Evolutionary conservation across 345 rosid species (phyloP), one percentile per base, ranked within the genome.

Genomic region (Excoecaria agallocha): DNA sequence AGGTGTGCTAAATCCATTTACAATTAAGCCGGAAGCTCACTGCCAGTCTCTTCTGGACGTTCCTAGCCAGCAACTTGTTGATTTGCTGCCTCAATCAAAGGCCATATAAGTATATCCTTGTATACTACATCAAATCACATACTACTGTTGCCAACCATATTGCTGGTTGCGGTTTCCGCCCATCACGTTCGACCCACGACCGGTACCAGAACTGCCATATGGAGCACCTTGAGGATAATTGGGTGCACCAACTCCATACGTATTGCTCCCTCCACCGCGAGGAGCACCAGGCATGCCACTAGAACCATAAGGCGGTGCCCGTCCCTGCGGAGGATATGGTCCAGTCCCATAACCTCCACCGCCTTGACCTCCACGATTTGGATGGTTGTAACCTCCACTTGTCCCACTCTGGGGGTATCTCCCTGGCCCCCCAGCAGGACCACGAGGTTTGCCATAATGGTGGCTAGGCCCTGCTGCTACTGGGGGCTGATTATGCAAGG

Each of bases 121-220:
- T 67, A 38, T 17, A 30, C 41, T 66, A n/a, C 38, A 52, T 55
- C 30, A 6, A 35, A 49, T 38, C 35, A 62, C 13, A 62, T 13
- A 56, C 79, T 79, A 86, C 81, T 88, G 89, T 83, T 84, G 89
- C 93, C 93, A 83, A 59, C 97, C 91, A 35, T 92, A 89, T 60
- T 87, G 97, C 78, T 91, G 98, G 81, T 91, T 92, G 68, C 98
- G 90, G 83, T 82, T 86, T 66, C 90, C 87, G 46, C 97, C 97
- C 87, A 89, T 89, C 82, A 85, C 85, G 87, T 88, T 89, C 62
- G 92, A 93, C 75, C 96, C 93, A 8, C 98, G 89, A 30, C 93
- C 97, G 74, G 89, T 75, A 8, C 87, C 86, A 35, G 96, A 86
- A 60, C 93, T 86, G 22, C 97, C 88, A 71, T 93, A 88, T 39